Evolutionary conservation across 2,329 filamentous ascomycete species (phyloP), one percentile per base, ranked within the genome.

Genomic region (Phyllosticta citribraziliensis): DNA sequence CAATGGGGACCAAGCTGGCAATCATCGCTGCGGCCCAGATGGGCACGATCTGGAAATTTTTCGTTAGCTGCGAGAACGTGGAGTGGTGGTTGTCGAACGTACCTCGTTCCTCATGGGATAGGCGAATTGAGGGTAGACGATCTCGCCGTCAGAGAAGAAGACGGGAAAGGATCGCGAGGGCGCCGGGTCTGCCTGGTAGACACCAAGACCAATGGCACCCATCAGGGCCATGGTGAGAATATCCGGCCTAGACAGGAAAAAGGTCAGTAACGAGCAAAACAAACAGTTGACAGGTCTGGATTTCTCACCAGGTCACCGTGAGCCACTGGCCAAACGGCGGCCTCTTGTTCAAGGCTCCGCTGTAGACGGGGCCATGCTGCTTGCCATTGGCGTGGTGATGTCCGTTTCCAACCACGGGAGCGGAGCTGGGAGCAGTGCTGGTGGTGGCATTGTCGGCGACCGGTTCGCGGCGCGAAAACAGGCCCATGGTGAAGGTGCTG

Each of bases 21-120:
- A 90, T 76, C 19, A 91, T 72, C 1, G 87, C 87, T 10, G 87
- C 86, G 1, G 82, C 78, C 83, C 84, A 89, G 68, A 88, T 89
- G 24, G 88, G 87, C 6, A 90, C 72, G 68, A 89, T 87, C 67
- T 40, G 33, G 27, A 89, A n/a, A 53, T 86, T 82, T 6, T 10
- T 30, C 8, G 6, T 30, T 63, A 87, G 84, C 20, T 88, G 72
- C 0, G 87, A 86, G 69, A 88, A 89, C 27, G 85, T 86, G 65
- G 89, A 88, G 63, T 88, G 70, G 0, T 87, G 87, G 65, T 85
- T 86, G 54, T 89, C 85, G 51, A 89, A 1, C 33, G 14, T 5
- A 40, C 33, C 33, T 79, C 60, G 53, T 86, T 82, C 63, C 87
- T 84, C 24, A 88, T 72, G 0, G 87, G 86, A 69, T 88, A 89